Percentiles rank a stretch among this genome's conserved stretches.
Evolutionary conservation across 177 flowering plant genomes (phyloP).

Genomic region (Telopea speciosissima): DNA sequence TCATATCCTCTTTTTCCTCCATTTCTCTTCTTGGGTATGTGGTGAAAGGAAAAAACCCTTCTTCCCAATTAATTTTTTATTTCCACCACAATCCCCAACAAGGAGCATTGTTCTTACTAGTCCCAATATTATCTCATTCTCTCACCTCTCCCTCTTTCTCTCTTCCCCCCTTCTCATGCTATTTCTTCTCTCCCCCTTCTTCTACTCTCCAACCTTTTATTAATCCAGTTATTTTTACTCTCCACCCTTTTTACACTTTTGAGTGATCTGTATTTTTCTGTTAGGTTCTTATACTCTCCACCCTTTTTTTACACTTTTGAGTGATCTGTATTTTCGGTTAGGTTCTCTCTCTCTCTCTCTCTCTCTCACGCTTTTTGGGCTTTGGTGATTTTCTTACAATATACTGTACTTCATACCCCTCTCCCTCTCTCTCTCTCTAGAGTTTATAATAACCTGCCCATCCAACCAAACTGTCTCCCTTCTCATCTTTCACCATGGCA

Average conservation of each 20-base stretch:
- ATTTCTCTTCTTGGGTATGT: constrained; percentile 5
- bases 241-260: constrained; percentile 10
- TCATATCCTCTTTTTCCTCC: neutral
- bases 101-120: constrained; percentile 32
- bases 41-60: too few relatives aligned
- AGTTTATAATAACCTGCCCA: constrained; percentile 17
- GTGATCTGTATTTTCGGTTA: constrained; percentile 10
- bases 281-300: constrained; percentile 4
- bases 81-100: constrained; percentile 27
- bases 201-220: neutral
- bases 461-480: constrained; percentile 12
- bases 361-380: constrained; percentile 15
- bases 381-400: neutral
- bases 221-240: constrained; percentile 6
- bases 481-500: constrained; percentile 32
- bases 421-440: constrained; percentile 23
- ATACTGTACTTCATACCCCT: neutral
- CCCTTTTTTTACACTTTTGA: constrained; percentile 13
- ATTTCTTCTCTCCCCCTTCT: constrained; percentile 23
- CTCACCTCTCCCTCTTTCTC: constrained; percentile 19
- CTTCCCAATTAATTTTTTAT: constrained; percentile 6
- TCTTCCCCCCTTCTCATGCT: constrained; percentile 17
- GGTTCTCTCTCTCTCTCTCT: constrained; percentile 9
- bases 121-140: constrained; percentile 37
- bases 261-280: constrained; percentile 8